Percentiles rank a stretch among this genome's conserved stretches.
These are phyloP conservation scores for Amauroascus niger DNA, from an alignment of 2,329 filamentous ascomycete species.

Conservation along the genomic window DNA sequence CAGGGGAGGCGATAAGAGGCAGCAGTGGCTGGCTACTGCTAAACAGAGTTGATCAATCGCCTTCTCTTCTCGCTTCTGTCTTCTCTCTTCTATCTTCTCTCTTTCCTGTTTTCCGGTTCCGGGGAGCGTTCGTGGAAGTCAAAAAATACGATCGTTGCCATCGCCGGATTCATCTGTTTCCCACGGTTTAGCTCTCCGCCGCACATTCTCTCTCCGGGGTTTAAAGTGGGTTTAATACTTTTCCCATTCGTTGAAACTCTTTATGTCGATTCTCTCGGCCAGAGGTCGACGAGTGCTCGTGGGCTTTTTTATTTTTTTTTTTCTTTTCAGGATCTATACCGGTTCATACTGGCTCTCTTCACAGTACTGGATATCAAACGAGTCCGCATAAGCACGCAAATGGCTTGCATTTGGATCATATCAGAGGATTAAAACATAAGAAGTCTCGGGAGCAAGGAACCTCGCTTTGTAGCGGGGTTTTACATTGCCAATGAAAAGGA, in stretches of 20 bases:
- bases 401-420: no score
- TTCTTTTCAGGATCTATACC: no score
- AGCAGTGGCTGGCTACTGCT: conserved; percentile 15
- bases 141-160: conserved; percentile 10
- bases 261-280: not conserved
- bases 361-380: no score
- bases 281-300: not conserved
- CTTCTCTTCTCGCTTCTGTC: not conserved
- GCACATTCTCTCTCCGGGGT: no score
- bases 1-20: not conserved
- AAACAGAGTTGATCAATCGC: not conserved
- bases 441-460: no score
- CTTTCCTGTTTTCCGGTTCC: not conserved
- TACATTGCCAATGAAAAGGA: not conserved
- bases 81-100: not conserved
- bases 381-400: no score
- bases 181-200: no score
- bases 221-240: not conserved
- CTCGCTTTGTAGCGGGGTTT: not conserved
- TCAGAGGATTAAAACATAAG: no score
- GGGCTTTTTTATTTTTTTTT: no score
- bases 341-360: not conserved
- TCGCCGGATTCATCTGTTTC: not conserved
- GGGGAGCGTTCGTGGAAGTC: conserved; percentile 3
- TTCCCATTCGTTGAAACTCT: not conserved